Base-by-base conservation (phyloP, 139 green algal species). In the Deuterostichococcus epilithicus region DNA sequence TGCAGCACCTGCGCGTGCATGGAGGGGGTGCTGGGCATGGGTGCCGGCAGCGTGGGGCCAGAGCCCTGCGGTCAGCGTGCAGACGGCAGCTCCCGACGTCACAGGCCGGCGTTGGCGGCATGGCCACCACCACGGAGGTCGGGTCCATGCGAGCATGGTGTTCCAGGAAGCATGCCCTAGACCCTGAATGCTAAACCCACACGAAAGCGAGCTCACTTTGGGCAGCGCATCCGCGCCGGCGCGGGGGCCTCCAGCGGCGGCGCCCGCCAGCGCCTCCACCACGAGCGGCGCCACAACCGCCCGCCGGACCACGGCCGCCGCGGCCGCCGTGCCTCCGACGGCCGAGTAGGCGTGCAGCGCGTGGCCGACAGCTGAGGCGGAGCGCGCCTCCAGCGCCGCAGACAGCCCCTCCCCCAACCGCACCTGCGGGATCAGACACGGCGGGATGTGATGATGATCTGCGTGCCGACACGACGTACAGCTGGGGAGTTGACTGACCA, bases 291-390 rank as follows among this genome's bases (percentile, higher is more conserved):
- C 80, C 30, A 97, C 86, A 32, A 97, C 52, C 26, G 73, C 68
- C 3, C 66, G 20, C 1, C 88, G 79, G 68, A 98, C 82, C n/a
- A 87, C 84, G 35, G 76, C 80, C 81, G 66, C 89, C 15, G 86
- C 91, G 23, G 63, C 70, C 22, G 38, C 76, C 2, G 82, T 22
- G 44, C 90, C 76, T 6, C 90, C 90, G 15, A 97, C 72, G 72
- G 94, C 85, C 1, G 88, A 80, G 58, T 93, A 97, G 0, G 90
- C 92, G 63, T 91, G 89, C 74, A 98, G 80, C 83, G 86, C 92
- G 78, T 95, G 87, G 35, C 81, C 80, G 8, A 91, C 66, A 25
- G 87, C 82, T 3, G 76, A 60, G 8, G 75, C 52, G 74, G 84
- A 72, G n/a, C 81, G 79, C 30, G 28, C 60, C 25, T 72, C 30